Evolutionary conservation across 441 rosid genomes (phyloP).

Genomic region (Hura crepitans): DNA sequence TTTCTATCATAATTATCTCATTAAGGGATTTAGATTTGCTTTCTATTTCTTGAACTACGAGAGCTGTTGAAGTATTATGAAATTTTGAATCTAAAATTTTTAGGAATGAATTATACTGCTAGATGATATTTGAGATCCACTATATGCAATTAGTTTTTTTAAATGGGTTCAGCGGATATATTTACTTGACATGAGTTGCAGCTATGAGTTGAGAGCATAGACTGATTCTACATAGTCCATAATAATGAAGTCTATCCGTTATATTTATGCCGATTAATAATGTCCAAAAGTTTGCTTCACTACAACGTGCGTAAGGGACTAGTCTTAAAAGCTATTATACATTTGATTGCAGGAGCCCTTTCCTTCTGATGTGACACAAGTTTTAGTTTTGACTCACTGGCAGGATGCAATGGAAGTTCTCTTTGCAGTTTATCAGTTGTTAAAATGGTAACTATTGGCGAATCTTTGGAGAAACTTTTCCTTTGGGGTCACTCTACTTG

Average conservation of each 20-base stretch:
- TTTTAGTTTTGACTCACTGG: conserved; percentile 77
- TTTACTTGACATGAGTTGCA: not conserved
- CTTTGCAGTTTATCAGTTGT: conserved; percentile 36
- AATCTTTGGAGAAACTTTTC: conserved; percentile 70
- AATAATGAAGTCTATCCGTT: not conserved
- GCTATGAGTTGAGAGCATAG: not conserved
- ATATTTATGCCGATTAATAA: not conserved
- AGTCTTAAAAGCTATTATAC: conserved; percentile 23
- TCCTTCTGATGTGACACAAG: conserved; percentile 55
- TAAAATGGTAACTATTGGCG: conserved; percentile 48
- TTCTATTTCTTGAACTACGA: not conserved
- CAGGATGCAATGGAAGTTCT: conserved; percentile 49
- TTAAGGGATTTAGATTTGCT: not conserved
- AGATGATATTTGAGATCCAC: not conserved
- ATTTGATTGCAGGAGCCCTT: conserved; percentile 60
- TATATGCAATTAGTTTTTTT: not conserved
- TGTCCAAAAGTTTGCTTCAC: not conserved
- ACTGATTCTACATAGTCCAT: not conserved
- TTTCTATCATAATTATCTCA: not conserved
- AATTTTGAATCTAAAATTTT: not conserved
- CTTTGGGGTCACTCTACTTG: conserved; percentile 92
- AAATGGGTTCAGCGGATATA: not conserved
- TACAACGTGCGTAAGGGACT: conserved; percentile 1
- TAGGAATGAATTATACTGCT: not conserved
- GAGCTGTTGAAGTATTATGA: not conserved